These are phyloP conservation scores for Boletus rex-veris DNA, from an alignment of 768 basidiomycete species.

Conservation along the genomic window DNA sequence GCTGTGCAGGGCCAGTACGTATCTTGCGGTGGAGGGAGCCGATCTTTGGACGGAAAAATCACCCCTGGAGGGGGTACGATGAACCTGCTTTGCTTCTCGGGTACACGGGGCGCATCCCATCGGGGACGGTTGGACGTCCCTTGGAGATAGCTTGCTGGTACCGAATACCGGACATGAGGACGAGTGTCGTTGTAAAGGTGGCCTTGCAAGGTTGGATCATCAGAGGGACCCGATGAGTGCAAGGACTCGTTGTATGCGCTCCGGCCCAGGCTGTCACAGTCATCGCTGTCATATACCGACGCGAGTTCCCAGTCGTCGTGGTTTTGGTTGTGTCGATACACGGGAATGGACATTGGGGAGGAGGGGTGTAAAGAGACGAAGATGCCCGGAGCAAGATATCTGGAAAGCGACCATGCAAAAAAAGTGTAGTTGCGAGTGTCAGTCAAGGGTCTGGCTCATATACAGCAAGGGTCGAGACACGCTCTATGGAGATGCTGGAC, in stretches of 20 bases:
- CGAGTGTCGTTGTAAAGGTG: not conserved
- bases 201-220: constrained; percentile 12
- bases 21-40: constrained; percentile 14
- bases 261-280: constrained; percentile 23
- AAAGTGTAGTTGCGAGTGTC: not conserved
- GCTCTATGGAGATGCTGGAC: constrained; percentile 21
- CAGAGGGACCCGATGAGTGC: constrained; percentile 1
- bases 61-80: constrained; percentile 27
- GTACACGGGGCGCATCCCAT: constrained; percentile 9
- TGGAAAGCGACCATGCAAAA: not conserved
- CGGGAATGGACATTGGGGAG: constrained; percentile 21
- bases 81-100: constrained; percentile 11
- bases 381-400: not conserved
- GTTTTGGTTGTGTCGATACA: constrained; percentile 24
- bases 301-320: constrained; percentile 30
- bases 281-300: constrained; percentile 29
- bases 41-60: constrained; percentile 22
- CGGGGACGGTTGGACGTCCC: not conserved
- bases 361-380: not conserved
- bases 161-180: constrained; percentile 14
- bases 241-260: constrained; percentile 18
- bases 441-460: constrained; percentile 15
- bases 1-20: constrained; percentile 7
- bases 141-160: constrained; percentile 10
- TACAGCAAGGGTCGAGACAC: constrained; percentile 26